These are phyloP conservation scores for Henningerozyma blattae DNA, from an alignment of 805 yeast genomes.

Conservation along the genomic window DNA sequence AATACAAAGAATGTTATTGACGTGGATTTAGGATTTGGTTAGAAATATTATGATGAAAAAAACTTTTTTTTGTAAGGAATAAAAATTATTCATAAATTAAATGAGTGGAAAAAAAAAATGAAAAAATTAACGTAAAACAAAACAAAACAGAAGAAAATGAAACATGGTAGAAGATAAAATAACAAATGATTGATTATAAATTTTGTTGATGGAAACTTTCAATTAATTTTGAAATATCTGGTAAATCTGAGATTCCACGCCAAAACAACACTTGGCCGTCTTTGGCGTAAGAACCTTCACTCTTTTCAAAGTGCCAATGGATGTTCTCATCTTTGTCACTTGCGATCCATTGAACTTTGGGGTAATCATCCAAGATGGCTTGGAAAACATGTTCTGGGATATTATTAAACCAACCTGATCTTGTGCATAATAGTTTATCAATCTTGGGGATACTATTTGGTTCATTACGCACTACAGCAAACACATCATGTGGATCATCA, in stretches of 20 bases:
- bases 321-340: slow-evolving; percentile 82
- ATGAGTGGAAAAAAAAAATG: no score
- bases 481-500: slow-evolving; percentile 89
- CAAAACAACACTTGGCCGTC: slow-evolving; percentile 87
- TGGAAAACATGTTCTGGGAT: slow-evolving; percentile 90
- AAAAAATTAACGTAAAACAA: no score
- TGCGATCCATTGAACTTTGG: slow-evolving; percentile 74
- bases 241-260: slow-evolving; percentile 70
- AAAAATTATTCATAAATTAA: no score
- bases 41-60: no score
- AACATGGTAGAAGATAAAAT: neutral
- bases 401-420: slow-evolving; percentile 92
- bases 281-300: slow-evolving; percentile 86
- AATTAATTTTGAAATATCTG: slow-evolving; percentile 51
- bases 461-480: slow-evolving; percentile 62
- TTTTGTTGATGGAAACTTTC: slow-evolving; percentile 30
- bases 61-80: no score
- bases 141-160: no score
- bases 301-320: slow-evolving; percentile 81
- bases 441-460: slow-evolving; percentile 45
- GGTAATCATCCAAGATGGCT: slow-evolving; percentile 63
- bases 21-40: no score
- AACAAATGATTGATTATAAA: neutral
- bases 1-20: no score
- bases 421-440: slow-evolving; percentile 77